These are phyloP conservation scores for Theobroma cacao DNA, from an alignment of 345 rosid species.

Conservation along the genomic window DNA sequence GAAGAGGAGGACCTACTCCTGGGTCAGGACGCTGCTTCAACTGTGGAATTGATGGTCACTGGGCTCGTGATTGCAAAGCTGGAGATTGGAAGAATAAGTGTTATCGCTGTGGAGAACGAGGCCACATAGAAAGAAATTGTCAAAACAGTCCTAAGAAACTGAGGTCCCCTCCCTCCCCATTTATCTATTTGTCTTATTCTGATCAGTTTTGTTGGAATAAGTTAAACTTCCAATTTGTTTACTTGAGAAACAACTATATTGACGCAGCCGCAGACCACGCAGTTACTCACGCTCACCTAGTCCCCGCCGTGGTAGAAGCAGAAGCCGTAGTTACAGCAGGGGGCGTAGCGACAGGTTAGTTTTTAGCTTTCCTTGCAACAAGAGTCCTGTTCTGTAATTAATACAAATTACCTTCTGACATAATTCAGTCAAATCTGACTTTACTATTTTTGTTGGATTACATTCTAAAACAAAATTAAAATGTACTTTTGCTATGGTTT, in stretches of 20 bases:
- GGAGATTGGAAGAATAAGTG: conserved; percentile 92
- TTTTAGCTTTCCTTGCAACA: not conserved
- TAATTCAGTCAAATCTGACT: not conserved
- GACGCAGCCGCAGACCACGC: conserved; percentile 36
- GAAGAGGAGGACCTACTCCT: conserved; percentile 85
- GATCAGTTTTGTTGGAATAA: not conserved
- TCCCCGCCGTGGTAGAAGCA: conserved; percentile 71
- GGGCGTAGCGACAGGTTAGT: conserved; percentile 60
- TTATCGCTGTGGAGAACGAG: conserved; percentile 83
- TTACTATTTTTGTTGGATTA: not conserved
- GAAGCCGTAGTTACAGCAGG: conserved; percentile 72
- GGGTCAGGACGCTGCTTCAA: conserved; percentile 85
- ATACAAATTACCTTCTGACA: not conserved
- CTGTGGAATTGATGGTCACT: conserved; percentile 87
- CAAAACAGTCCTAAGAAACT: conserved; percentile 78
- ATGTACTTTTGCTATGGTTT: not conserved
- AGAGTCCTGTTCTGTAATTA: not conserved
- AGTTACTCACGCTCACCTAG: conserved; percentile 61
- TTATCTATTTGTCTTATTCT: not conserved
- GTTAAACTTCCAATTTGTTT: not conserved
- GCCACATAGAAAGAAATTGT: conserved; percentile 81
- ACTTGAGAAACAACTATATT: not conserved
- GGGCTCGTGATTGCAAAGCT: conserved; percentile 92
- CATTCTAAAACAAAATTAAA: not conserved
- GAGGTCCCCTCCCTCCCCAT: conserved; percentile 23